phyloP scores from a whole-genome alignment of 2,329 filamentous ascomycete species.

The Pseudodiploospora longispora region DNA sequence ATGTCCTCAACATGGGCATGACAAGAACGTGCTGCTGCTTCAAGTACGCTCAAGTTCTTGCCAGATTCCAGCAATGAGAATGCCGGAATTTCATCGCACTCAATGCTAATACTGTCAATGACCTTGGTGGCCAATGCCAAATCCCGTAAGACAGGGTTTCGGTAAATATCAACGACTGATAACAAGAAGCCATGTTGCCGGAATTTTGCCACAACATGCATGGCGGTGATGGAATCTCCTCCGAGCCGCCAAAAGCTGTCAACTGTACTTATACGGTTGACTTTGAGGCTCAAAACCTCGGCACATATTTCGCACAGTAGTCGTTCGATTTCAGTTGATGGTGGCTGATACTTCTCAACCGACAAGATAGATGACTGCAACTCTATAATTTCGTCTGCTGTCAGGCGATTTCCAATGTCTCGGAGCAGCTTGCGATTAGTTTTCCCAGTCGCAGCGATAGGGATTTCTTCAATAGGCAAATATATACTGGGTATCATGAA shows the following conservation, averaged over 20 bases:
- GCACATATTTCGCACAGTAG: not conserved
- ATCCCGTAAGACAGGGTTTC: not conserved
- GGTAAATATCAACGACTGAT: not conserved
- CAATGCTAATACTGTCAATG: not conserved
- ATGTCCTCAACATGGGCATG: not conserved
- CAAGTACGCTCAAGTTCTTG: not conserved
- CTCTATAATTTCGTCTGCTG: not conserved
- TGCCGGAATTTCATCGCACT: not conserved
- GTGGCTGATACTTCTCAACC: not conserved
- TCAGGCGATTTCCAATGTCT: not conserved
- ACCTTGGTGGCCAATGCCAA: not conserved
- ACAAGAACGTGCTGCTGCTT: not conserved
- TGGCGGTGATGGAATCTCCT: not conserved
- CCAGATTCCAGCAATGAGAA: not conserved
- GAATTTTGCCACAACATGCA: not conserved
- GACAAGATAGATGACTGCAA: not conserved
- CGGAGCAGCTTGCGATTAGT: constrained; percentile 5
- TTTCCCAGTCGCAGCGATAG: constrained; percentile 6
- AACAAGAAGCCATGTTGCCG: not conserved
- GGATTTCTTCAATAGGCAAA: constrained; percentile 5
- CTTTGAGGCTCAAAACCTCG: not conserved
- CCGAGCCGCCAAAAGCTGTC: not conserved
- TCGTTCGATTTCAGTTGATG: not conserved
- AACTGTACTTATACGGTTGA: not conserved
- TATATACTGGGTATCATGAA: constrained; percentile 9